These are phyloP conservation scores for Xylaria sp. DNA, from an alignment of 2,329 filamentous ascomycete species.

Conservation along the genomic window DNA sequence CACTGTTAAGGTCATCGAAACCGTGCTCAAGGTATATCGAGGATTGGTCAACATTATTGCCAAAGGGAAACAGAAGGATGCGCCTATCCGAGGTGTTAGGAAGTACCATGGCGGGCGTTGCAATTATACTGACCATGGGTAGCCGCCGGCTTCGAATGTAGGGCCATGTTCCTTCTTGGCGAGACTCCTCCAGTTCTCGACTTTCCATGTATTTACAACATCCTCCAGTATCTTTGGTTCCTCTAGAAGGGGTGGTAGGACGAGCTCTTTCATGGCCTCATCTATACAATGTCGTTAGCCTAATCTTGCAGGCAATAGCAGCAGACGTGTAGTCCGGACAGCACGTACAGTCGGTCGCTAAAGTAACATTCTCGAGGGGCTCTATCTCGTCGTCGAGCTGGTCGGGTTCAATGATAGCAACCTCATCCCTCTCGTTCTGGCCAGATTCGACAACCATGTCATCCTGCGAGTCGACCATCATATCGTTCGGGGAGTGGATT, in stretches of 20 bases:
- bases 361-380: conserved; percentile 52
- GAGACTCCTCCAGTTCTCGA: conserved; percentile 79
- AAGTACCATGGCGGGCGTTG: neutral
- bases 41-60: conserved; percentile 91
- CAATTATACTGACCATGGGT: conserved; percentile 73
- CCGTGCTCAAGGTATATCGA: conserved; percentile 98
- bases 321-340: conserved; percentile 5
- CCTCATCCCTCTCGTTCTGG: conserved; percentile 56
- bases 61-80: conserved; percentile 92
- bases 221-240: conserved; percentile 83
- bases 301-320: neutral
- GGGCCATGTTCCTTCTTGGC: conserved; percentile 86
- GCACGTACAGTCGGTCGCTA: conserved; percentile 60
- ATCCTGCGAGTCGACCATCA: conserved; percentile 62
- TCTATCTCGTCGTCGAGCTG: conserved; percentile 55
- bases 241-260: conserved; percentile 73
- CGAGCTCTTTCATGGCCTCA: conserved; percentile 83
- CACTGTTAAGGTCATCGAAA: conserved; percentile 72
- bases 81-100: conserved; percentile 62
- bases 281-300: conserved; percentile 54
- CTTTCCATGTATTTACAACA: conserved; percentile 81
- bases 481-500: conserved; percentile 61
- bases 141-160: conserved; percentile 81
- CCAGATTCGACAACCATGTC: conserved; percentile 56
- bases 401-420: conserved; percentile 62